Percentiles rank a stretch among this genome's conserved stretches.
These are phyloP conservation scores for Xylariales sp. DNA, from an alignment of 2,329 filamentous ascomycete genomes.

Conservation along the genomic window DNA sequence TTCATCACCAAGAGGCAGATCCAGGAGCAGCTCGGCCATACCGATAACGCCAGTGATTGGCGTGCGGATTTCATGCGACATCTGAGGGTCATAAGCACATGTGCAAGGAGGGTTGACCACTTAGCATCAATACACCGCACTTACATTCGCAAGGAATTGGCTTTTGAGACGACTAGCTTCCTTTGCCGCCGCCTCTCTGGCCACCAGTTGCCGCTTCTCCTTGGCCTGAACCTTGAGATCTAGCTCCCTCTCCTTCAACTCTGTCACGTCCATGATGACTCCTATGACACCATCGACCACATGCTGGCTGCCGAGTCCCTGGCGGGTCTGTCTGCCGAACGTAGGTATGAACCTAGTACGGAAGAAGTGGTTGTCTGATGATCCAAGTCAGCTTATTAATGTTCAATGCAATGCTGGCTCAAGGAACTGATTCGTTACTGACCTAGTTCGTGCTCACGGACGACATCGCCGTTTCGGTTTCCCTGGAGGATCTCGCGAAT, in stretches of 20 bases:
- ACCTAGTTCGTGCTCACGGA: slow-evolving; percentile 59
- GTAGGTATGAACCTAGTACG: slow-evolving; percentile 68
- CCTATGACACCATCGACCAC: slow-evolving; percentile 70
- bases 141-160: slow-evolving; percentile 67
- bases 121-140: slow-evolving; percentile 5
- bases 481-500: slow-evolving; percentile 64
- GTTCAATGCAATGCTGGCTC: slow-evolving; percentile 8
- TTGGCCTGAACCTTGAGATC: slow-evolving; percentile 60
- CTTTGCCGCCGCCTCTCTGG: slow-evolving; percentile 73
- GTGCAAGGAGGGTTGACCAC: slow-evolving; percentile 2
- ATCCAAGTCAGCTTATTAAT: slow-evolving; percentile 5
- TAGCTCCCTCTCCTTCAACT: slow-evolving; percentile 60
- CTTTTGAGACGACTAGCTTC: slow-evolving; percentile 78
- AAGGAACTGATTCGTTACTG: slow-evolving; percentile 14
- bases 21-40: slow-evolving; percentile 71
- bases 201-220: slow-evolving; percentile 66
- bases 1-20: slow-evolving; percentile 64
- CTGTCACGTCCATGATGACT: slow-evolving; percentile 76
- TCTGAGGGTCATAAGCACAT: slow-evolving; percentile 36
- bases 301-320: slow-evolving; percentile 41
- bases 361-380: slow-evolving; percentile 61
- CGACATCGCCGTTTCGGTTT: slow-evolving; percentile 47
- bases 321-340: slow-evolving; percentile 49
- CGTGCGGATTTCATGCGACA: slow-evolving; percentile 76
- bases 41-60: slow-evolving; percentile 78